Evolutionary conservation across 352 stramenopile species (phyloP), one percentile per base, ranked within the genome.

Genomic region (Thalassiosira hispida): DNA sequence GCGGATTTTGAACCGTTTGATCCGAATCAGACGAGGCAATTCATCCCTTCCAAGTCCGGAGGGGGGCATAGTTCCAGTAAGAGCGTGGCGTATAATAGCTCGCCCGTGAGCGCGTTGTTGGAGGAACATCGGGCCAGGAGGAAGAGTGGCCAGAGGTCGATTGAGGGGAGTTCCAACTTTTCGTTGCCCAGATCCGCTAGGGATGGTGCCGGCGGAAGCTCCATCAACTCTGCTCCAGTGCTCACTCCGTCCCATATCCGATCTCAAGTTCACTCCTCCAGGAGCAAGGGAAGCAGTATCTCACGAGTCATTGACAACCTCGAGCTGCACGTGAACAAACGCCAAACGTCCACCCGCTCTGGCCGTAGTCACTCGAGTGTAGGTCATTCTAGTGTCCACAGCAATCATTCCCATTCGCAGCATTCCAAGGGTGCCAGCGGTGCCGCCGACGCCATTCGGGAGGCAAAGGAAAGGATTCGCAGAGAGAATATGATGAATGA

Each of bases 141-240:
- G n/a, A n/a, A n/a, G n/a, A n/a, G n/a, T n/a, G n/a, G n/a, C n/a
- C 56, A 22, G 44, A 31, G 35, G 23, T 70, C 22, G 22, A 55
- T 25, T 0, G n/a, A 62, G 29, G 57, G 14, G 7, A 65, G 18
- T 56, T 4, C 49, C 11, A 23, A 2, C 1, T 22, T 47, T 22
- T 35, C 35, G 16, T 23, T 56, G 2, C 27, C 62, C 38, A 31
- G 31, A 5, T 29, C 42, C 49, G 67, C 20, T 68, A 27, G 40
- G 1, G 31, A 65, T 25, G 7, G 20, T 8, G 51, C 22, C 0
- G 52, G 57, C n/a, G 90, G 83, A 31, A 77, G 53, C n/a, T 77
- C 72, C 25, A 83, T 93, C 40, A 93, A 91, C 46, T 91, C 84
- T 7, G 88, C 88, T 29, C 88, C 88, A 0, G 81, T 77, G 1